Conservation (phyloP, 2,329 filamentous ascomycete species). For the Mycosphaerella sp. region DNA sequence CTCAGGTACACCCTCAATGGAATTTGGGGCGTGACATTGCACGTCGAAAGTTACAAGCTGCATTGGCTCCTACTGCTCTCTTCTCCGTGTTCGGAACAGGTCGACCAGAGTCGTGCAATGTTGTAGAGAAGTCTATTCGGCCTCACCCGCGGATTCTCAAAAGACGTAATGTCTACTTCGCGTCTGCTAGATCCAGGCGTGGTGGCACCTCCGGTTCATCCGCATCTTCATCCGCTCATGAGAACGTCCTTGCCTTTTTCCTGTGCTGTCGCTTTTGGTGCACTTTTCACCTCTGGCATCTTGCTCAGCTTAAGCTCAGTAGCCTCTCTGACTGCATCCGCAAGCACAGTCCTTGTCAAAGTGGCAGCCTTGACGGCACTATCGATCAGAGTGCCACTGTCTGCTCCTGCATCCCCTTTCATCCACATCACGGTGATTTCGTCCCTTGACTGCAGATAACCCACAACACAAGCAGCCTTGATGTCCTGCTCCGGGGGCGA, state of each 20-base stretch:
- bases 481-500: slow-evolving; percentile 70
- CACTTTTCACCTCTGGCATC: slow-evolving; percentile 1
- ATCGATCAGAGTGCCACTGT: slow-evolving; percentile 53
- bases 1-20: too few species aligned
- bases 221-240: slow-evolving; percentile 35
- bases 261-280: slow-evolving; percentile 5
- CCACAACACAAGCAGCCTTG: slow-evolving; percentile 79
- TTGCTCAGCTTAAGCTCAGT: slow-evolving; percentile 36
- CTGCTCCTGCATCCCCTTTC: slow-evolving; percentile 59
- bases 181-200: not conserved
- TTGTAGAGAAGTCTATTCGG: too few species aligned
- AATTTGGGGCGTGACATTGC: too few species aligned
- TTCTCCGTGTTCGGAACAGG: too few species aligned
- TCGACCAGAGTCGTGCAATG: too few species aligned
- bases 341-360: slow-evolving; percentile 54
- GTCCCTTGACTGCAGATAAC: slow-evolving; percentile 77
- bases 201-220: slow-evolving; percentile 17
- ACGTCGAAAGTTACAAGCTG: too few species aligned
- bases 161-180: not conserved
- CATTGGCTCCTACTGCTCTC: too few species aligned
- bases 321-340: slow-evolving; percentile 56
- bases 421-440: slow-evolving; percentile 95
- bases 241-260: slow-evolving; percentile 18
- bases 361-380: slow-evolving; percentile 58
- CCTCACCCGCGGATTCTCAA: too few species aligned